Evolutionary conservation across 1,284 basidiomycete species (phyloP).

Genomic region (Inonotus obliquus): DNA sequence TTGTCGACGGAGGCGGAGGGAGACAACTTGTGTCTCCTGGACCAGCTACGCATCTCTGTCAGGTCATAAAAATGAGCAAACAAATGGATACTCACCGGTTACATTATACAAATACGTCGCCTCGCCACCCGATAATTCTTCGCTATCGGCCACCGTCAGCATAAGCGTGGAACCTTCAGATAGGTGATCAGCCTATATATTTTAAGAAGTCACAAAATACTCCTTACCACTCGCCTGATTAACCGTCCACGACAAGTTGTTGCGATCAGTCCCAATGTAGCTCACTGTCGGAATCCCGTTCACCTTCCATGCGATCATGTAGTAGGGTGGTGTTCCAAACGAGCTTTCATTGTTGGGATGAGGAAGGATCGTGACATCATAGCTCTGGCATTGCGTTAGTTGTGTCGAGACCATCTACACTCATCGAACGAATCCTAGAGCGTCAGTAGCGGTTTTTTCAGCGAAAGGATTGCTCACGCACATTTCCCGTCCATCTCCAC

Average conservation of each 20-base stretch:
- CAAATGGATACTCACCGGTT: slow-evolving; percentile 26
- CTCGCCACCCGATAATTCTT: slow-evolving; percentile 39
- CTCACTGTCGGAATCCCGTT: slow-evolving; percentile 38
- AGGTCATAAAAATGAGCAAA: background rate
- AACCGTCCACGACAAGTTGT: slow-evolving; percentile 39
- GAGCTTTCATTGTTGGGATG: background rate
- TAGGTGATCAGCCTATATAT: background rate
- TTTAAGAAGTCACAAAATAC: background rate
- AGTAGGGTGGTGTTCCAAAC: slow-evolving; percentile 40
- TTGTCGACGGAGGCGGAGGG: slow-evolving; percentile 5
- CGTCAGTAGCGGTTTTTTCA: background rate
- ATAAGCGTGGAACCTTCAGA: slow-evolving; percentile 37
- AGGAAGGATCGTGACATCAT: background rate
- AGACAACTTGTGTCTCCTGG: slow-evolving; percentile 2
- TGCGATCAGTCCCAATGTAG: slow-evolving; percentile 35
- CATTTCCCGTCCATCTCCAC: slow-evolving; percentile 6
- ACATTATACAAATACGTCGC: slow-evolving; percentile 32
- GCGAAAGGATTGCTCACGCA: background rate
- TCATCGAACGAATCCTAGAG: background rate
- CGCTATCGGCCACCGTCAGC: slow-evolving; percentile 42
- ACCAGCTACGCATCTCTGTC: slow-evolving; percentile 4
- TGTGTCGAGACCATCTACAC: slow-evolving; percentile 7
- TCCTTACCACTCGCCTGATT: slow-evolving; percentile 38
- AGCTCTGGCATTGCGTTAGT: slow-evolving; percentile 5
- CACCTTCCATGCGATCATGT: slow-evolving; percentile 42